Percentiles rank a stretch among this genome's conserved stretches.
Evolutionary conservation across 176 grass and related monocot species (phyloP).

Genomic region (Cenchrus purpureus): DNA sequence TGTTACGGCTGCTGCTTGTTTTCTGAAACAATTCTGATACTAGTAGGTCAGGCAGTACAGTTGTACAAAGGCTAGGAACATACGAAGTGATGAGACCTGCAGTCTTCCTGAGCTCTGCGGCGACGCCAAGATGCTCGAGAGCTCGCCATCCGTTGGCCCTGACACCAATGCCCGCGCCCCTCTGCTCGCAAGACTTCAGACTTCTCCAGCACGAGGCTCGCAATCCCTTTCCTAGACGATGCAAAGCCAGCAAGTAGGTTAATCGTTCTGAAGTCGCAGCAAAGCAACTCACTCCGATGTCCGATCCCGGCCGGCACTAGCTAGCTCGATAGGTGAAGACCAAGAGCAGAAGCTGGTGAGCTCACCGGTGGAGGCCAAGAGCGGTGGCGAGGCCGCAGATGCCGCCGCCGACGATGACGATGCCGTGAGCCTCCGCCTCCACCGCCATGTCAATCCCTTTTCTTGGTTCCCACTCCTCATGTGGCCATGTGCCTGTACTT

Average conservation of each 20-base stretch:
- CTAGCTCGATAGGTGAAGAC: too few relatives aligned
- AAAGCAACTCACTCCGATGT: too few relatives aligned
- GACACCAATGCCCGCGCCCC: slow-evolving; percentile 47
- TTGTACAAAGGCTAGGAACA: background rate
- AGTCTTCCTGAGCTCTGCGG: slow-evolving; percentile 29
- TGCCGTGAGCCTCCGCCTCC: slow-evolving; percentile 25
- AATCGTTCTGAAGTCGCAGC: background rate
- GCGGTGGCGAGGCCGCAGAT: slow-evolving; percentile 59
- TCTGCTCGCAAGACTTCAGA: slow-evolving; percentile 33
- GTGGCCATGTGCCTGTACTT: too few relatives aligned
- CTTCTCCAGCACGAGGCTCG: slow-evolving; percentile 58
- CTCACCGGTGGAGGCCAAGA: slow-evolving; percentile 46
- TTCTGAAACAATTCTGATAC: background rate
- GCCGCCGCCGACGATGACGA: slow-evolving; percentile 58
- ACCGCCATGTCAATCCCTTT: too few relatives aligned
- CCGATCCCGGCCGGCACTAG: too few relatives aligned
- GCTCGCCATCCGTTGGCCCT: slow-evolving; percentile 58
- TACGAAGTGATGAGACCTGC: background rate
- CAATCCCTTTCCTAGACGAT: slow-evolving; percentile 54
- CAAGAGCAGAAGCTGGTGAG: too few relatives aligned
- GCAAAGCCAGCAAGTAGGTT: background rate
- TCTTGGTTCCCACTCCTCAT: background rate
- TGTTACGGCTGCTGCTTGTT: background rate
- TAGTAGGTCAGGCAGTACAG: too few relatives aligned
- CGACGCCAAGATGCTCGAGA: slow-evolving; percentile 47